Base-by-base conservation (phyloP, 2,329 filamentous ascomycete genomes). In the Ustilaginoidea virens region DNA sequence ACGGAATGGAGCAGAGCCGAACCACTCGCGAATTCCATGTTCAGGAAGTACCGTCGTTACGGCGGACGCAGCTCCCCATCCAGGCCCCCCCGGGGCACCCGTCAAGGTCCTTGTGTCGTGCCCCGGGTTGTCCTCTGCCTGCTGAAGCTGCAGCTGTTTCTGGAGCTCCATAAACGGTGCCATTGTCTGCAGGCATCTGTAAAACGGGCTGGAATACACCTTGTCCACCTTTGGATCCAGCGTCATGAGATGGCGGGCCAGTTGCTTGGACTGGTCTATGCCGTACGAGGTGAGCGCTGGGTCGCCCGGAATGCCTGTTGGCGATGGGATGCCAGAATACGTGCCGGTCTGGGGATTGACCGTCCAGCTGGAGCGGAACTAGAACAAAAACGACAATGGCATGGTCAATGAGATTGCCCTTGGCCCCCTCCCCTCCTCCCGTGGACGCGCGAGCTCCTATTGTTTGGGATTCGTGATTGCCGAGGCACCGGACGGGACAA, bases 341-440 rank as follows among this genome's bases (percentile, higher is more conserved):
- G 65, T 66, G 30, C 90, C 87, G 21, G 81, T 87, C 36, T 66
- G 58, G 25, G 74, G 72, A 54, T 96, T 76, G 35, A 96, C 81
- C 24, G 72, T 71, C 83, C 86, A 96, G 50, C 80, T 85, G 39
- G 80, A 77, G 37, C 90, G 83, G 55, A 92, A 93, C 86, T 92
- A 52, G 25, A 32, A 23, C 13, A 24, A 32, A 34, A 31, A 34
- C 21, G 35, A 34, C 20, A 11, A 17, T 14, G 16, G 27, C 11
- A n/a, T 23, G 13, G 14, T 38, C 32, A 38, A 36, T 38, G 34
- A 21, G n/a, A n/a, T n/a, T n/a, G n/a, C n/a, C n/a, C n/a, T n/a
- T n/a, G n/a, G n/a, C n/a, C n/a, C n/a, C n/a, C n/a, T n/a, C n/a
- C n/a, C n/a, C n/a, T n/a, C n/a, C n/a, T n/a, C n/a, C n/a, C n/a